A percentile compares a stretch with the other conserved stretches of the same genome.
Conservation (phyloP, 2,329 filamentous ascomycete genomes). For the Diatrype stigma region DNA sequence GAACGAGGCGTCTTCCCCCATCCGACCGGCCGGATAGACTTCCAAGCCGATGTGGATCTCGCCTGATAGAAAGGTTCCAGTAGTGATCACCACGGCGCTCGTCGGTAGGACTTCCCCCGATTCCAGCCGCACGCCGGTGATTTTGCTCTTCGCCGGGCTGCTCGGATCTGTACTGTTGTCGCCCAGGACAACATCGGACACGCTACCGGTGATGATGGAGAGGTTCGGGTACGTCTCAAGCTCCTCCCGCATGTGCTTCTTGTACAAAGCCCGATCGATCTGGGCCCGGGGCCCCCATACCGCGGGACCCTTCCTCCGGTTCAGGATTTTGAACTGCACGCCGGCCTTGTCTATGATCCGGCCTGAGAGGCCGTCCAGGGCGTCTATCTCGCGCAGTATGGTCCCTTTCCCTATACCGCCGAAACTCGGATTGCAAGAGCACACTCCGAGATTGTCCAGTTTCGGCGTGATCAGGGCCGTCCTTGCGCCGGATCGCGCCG, state of each 20-base stretch:
- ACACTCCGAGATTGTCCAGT: slow-evolving; percentile 83
- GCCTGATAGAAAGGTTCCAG: slow-evolving; percentile 89
- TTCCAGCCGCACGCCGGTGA: slow-evolving; percentile 81
- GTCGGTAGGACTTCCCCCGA: slow-evolving; percentile 80
- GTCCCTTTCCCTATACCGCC: slow-evolving; percentile 98
- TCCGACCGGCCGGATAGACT: slow-evolving; percentile 78
- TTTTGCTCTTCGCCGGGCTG: slow-evolving; percentile 58
- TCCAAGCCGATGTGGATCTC: slow-evolving; percentile 95
- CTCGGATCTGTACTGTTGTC: slow-evolving; percentile 47
- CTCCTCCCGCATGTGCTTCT: slow-evolving; percentile 86
- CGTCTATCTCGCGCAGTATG: slow-evolving; percentile 92
- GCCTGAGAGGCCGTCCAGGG: slow-evolving; percentile 83
- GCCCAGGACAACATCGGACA: slow-evolving; percentile 83
- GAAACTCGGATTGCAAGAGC: slow-evolving; percentile 95
- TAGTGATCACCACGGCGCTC: slow-evolving; percentile 85
- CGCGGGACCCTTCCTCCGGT: slow-evolving; percentile 84
- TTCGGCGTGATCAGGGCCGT: slow-evolving; percentile 89
- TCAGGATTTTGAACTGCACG: slow-evolving; percentile 88
- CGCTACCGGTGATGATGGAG: slow-evolving; percentile 77
- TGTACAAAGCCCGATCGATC: slow-evolving; percentile 87
- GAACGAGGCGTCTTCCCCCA: slow-evolving; percentile 90
- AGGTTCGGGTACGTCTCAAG: slow-evolving; percentile 73
- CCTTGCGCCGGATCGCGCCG: slow-evolving; percentile 80
- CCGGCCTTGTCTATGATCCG: slow-evolving; percentile 90
- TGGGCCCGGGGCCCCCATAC: slow-evolving; percentile 97